A percentile compares a stretch with the other conserved stretches of the same genome.
Conservation (phyloP, 192 early-diverging fungal genomes). For the Chytriomyces sp. region DNA sequence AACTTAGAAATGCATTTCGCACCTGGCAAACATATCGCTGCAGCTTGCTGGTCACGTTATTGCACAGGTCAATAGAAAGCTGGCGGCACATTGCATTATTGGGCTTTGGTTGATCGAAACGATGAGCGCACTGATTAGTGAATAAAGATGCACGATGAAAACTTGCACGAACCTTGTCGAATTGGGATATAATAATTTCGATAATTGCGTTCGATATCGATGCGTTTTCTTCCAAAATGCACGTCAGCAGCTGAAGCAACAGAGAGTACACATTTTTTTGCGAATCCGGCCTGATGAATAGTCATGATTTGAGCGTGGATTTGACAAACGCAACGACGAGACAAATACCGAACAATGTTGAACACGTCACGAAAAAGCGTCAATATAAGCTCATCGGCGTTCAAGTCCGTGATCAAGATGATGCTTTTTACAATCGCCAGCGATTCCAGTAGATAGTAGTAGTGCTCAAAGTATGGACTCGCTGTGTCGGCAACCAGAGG, state of each 20-base stretch:
- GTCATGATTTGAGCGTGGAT: background rate
- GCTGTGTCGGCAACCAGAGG: conserved; percentile 61
- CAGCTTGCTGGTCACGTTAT: conserved; percentile 72
- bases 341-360: conserved; percentile 61
- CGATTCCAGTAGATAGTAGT: conserved; percentile 88
- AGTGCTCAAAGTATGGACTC: conserved; percentile 70
- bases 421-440: conserved; percentile 84
- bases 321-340: background rate
- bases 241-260: conserved; percentile 81
- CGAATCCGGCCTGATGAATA: conserved; percentile 59
- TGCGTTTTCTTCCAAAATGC: conserved; percentile 77
- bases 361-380: conserved; percentile 77
- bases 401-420: conserved; percentile 79
- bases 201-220: conserved; percentile 79
- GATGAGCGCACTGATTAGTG: background rate
- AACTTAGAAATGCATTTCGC: conserved; percentile 29
- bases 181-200: conserved; percentile 81
- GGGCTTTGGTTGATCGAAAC: conserved; percentile 1
- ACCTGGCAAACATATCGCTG: conserved; percentile 91
- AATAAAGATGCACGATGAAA: background rate
- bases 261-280: conserved; percentile 79
- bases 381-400: conserved; percentile 75
- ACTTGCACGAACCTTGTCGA: conserved; percentile 57
- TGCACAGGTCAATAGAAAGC: conserved; percentile 84
- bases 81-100: conserved; percentile 69